Evolutionary conservation across 305 asterid species (phyloP).

Genomic region (Fraxinus platypoda): DNA sequence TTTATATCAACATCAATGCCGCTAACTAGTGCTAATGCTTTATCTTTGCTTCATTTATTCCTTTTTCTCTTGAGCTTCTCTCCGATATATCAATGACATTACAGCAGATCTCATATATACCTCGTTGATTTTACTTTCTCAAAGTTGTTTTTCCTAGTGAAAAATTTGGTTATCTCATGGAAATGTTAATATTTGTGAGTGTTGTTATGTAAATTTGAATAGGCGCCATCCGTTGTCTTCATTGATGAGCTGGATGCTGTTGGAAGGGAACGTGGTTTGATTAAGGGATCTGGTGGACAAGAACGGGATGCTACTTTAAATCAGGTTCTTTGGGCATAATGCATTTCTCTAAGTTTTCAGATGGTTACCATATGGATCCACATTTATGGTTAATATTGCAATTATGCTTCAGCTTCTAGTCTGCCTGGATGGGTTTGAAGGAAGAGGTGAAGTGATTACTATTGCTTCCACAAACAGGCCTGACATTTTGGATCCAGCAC

Average conservation of each 20-base stretch:
- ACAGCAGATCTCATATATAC: not conserved
- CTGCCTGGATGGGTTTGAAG: conserved; percentile 96
- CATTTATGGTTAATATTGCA: conserved; percentile 24
- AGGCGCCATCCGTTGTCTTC: conserved; percentile 99
- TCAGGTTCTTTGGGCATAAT: conserved; percentile 57
- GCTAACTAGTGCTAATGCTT: not conserved
- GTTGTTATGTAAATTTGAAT: conserved; percentile 18
- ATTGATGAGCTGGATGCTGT: conserved; percentile 99
- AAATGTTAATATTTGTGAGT: conserved; percentile 5
- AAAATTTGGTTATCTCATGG: conserved; percentile 3
- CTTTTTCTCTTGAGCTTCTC: not conserved
- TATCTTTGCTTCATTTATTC: not conserved
- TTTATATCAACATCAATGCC: not conserved
- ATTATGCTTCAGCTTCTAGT: conserved; percentile 84
- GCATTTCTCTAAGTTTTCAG: conserved; percentile 18
- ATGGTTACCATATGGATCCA: conserved; percentile 21
- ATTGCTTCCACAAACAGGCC: conserved; percentile 99
- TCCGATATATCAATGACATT: not conserved
- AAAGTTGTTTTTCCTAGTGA: not conserved
- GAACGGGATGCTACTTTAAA: conserved; percentile 98
- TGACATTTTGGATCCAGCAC: conserved; percentile 96
- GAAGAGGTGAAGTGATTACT: conserved; percentile 94
- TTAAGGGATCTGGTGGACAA: conserved; percentile 94
- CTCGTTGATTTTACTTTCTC: conserved; percentile 7
- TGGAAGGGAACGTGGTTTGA: conserved; percentile 93